Evolutionary conservation across 805 yeast genomes (phyloP).

Genomic region (Ogataea trehaloabstinens): DNA sequence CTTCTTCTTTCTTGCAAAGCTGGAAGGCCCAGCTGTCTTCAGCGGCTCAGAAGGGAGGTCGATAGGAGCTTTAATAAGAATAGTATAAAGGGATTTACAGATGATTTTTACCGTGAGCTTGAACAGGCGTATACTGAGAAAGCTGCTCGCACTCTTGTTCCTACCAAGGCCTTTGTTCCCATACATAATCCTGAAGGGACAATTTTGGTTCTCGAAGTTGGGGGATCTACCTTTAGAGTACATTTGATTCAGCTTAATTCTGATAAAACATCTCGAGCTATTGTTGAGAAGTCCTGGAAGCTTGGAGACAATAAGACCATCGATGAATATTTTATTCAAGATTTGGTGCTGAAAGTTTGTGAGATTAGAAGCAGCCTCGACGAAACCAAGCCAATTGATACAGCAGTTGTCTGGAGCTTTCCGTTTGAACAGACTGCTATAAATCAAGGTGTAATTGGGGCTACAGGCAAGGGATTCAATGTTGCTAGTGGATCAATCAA

Average conservation of each 20-base stretch:
- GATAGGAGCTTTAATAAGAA: not conserved
- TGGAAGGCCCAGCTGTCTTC: too few species aligned
- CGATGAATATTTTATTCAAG: not conserved
- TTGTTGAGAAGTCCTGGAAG: not conserved
- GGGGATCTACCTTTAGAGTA: slow-evolving; percentile 52
- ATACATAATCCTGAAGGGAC: slow-evolving; percentile 5
- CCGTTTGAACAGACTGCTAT: slow-evolving; percentile 43
- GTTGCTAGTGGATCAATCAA: not conserved
- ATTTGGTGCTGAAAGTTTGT: not conserved
- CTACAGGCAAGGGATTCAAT: not conserved
- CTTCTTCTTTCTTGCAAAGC: not conserved
- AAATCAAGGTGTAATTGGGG: slow-evolving; percentile 33
- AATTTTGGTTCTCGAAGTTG: slow-evolving; percentile 48
- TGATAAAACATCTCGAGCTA: not conserved
- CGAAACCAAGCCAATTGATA: slow-evolving; percentile 35
- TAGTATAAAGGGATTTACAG: not conserved
- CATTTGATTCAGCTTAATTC: slow-evolving; percentile 16
- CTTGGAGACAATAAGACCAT: not conserved
- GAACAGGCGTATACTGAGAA: not conserved
- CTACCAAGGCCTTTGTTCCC: slow-evolving; percentile 1
- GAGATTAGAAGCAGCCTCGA: slow-evolving; percentile 2
- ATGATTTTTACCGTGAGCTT: slow-evolving; percentile 3
- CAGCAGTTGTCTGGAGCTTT: slow-evolving; percentile 49
- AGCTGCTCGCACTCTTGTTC: slow-evolving; percentile 3
- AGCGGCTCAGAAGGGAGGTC: too few species aligned